Evolutionary conservation across 2,329 filamentous ascomycete genomes (phyloP), one percentile per base, ranked within the genome.

Genomic region (Neocucurbitaria cava): DNA sequence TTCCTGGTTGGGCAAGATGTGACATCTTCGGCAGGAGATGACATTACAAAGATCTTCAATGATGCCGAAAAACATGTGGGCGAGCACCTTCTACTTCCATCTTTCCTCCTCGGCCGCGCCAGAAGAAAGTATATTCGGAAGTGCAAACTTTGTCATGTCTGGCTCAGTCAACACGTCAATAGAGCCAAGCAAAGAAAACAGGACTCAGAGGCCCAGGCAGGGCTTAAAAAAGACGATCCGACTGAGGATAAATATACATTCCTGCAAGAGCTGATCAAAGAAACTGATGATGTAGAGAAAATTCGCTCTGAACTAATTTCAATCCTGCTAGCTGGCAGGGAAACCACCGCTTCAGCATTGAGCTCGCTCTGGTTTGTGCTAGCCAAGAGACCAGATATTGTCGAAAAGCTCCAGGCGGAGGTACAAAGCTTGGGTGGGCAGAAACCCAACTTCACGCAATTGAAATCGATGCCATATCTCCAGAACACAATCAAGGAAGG

Each of bases 281-380:
- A 41, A 23, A 41, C 39, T 24, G 39, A 17, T 9, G 39, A 41
- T 21, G n/a, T 17, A 10, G 21, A 24, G 21, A 20, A 41, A 21
- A 21, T 41, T 6, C 18, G n/a, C 18, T 17, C 18, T 41, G n/a
- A 41, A 26, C 5, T 41, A 17, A 13, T 41, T 8, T 82, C 81
- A 59, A 79, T 84, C 54, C 73, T 84, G 8, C 72, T 83, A 11
- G 82, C 82, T 3, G 81, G 81, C 15, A 78, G 82, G 15, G 83
- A 85, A 62, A 84, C 82, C 1, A 85, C 85, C 46, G 80, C 78
- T 54, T 78, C 78, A 52, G 13, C 60, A 7, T 41, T 66, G 3
- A 56, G 59, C 43, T 21, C 21, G 20, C 18, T 20, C 39, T 41
- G 18, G 18, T 41, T 41, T n/a, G 21, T 41, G 3, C 26, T 41